Conservation (phyloP, 495 filamentous ascomycete genomes). For the Neurospora sp. region DNA sequence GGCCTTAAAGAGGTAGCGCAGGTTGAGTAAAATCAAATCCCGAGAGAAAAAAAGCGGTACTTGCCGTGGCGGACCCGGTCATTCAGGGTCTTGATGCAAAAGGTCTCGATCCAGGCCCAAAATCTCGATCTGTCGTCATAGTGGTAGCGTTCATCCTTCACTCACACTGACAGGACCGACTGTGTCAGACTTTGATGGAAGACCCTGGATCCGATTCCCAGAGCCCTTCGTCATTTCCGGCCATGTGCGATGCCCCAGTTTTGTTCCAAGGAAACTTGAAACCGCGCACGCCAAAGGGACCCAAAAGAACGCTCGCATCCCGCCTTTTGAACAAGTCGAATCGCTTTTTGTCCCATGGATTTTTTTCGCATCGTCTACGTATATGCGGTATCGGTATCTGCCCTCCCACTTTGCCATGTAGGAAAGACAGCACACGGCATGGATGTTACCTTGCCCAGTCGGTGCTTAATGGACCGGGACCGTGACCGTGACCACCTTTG, state of each 20-base stretch:
- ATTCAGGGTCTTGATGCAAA: background rate
- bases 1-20: background rate
- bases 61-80: background rate
- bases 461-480: background rate
- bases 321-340: background rate
- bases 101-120: constrained; percentile 17
- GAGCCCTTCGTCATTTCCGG: constrained; percentile 5
- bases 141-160: constrained; percentile 10
- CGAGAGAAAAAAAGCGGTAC: no score
- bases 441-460: background rate
- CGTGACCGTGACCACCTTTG: background rate
- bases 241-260: background rate
- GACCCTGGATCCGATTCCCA: constrained; percentile 9
- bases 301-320: background rate
- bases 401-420: background rate
- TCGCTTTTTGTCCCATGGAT: background rate
- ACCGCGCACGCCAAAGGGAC: background rate
- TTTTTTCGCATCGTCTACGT: background rate
- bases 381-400: background rate
- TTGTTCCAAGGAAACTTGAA: constrained; percentile 8
- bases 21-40: no score
- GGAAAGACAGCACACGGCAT: background rate
- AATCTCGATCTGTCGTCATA: constrained; percentile 17
- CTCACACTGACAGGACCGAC: background rate
- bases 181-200: constrained; percentile 2